Conservation (phyloP, 257 asterid genomes). For the Solanum pinnatisectum region DNA sequence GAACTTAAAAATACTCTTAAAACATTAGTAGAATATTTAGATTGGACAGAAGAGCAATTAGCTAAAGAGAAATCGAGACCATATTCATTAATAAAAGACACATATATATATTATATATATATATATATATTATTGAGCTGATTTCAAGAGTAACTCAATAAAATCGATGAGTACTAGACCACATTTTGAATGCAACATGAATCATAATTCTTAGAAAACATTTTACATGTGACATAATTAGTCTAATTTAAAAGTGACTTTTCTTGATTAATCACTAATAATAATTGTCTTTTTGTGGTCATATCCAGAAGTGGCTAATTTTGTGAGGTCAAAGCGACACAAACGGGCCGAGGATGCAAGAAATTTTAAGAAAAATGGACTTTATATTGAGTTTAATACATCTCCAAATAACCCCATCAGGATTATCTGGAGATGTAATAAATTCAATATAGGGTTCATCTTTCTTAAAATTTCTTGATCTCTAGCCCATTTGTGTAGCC, state of each 20-base stretch:
- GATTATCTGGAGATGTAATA: constrained; percentile 75
- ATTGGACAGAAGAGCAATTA: too few relatives aligned
- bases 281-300: constrained; percentile 21
- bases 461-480: constrained; percentile 32
- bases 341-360: constrained; percentile 70
- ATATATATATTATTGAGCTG: too few relatives aligned
- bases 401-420: constrained; percentile 79
- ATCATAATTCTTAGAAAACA: too few relatives aligned
- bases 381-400: constrained; percentile 65
- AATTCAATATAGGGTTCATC: constrained; percentile 58
- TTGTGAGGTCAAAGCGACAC: constrained; percentile 40
- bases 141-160: too few relatives aligned
- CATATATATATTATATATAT: too few relatives aligned
- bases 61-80: too few relatives aligned
- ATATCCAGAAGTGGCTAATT: constrained; percentile 47
- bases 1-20: too few relatives aligned
- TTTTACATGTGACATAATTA: too few relatives aligned
- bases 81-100: too few relatives aligned
- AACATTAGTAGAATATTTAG: too few relatives aligned
- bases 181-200: too few relatives aligned
- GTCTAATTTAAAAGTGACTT: background rate
- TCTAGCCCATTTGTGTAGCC: constrained; percentile 63
- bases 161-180: too few relatives aligned
- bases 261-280: background rate
- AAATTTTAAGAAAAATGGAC: constrained; percentile 28